Evolutionary conservation across 2,329 filamentous ascomycete species (phyloP), one percentile per base, ranked within the genome.

Genomic region (Diaporthe batatas): DNA sequence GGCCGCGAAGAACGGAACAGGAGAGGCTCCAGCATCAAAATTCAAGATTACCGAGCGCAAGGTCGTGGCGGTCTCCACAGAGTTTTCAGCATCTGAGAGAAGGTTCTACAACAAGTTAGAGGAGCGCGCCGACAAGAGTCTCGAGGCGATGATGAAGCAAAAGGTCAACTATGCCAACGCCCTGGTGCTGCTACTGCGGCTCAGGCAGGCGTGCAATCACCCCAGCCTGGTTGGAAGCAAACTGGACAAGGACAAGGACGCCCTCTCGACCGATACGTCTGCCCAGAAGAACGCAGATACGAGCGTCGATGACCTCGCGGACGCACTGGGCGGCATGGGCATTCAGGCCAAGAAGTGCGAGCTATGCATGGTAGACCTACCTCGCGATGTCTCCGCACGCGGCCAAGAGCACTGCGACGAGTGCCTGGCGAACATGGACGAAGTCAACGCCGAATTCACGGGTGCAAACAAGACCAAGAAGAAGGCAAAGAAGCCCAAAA

Each of bases 121-220:
- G 78, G 88, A 91, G 74, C 91, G 96, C 47, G 95, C 96, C 14
- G 94, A 98, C 80, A 91, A 92, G 79, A 95, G 94, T 77, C 89
- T 99, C 67, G 91, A 97, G 78, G 90, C 91, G 80, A 97, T 98
- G 93, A 95, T 98, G 91, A 90, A 89, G 67, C 91, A 90, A 8
- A 91, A 94, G 79, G 85, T 95, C 69, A 97, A 95, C 84, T 98
- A 98, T 80, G 96, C 97, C 73, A 97, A 95, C 78, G 96, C 96
- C 23, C 90, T 99, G 79, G 95, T 98, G 16, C 85, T 99, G 74
- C 89, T 99, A n/a, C 85, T 99, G 71, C 92, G 96, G 51, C 86
- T 99, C 74, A 90, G 96, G 73, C 96, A 99, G 81, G 94, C 95
- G 25, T 99, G 96, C 82, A 98, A 99, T 79, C 96, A 99, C 80